Percentiles rank a stretch among this genome's conserved stretches.
Evolutionary conservation across 1,284 basidiomycete species (phyloP).

Genomic region (Fomitopsis palustris): DNA sequence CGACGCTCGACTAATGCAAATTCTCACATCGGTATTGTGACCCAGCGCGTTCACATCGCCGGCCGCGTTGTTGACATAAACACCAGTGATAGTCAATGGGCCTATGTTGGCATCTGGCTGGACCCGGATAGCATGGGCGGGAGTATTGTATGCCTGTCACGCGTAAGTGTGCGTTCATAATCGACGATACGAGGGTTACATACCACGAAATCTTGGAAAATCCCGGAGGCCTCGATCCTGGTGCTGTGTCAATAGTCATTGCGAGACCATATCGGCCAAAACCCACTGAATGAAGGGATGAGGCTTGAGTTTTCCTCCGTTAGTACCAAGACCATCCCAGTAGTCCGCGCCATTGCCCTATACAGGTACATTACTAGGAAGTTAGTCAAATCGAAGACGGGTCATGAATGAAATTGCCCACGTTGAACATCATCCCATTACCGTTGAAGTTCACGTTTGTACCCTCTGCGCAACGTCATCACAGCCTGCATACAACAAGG

Average conservation of each 20-base stretch:
- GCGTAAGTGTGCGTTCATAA: not conserved
- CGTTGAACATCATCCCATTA: slow-evolving; percentile 4
- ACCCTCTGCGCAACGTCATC: not conserved
- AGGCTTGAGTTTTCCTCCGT: slow-evolving; percentile 3
- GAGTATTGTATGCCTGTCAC: slow-evolving; percentile 3
- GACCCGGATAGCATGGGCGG: slow-evolving; percentile 4
- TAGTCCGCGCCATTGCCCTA: slow-evolving; percentile 9
- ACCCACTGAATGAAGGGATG: slow-evolving; percentile 5
- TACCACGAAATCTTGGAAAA: slow-evolving; percentile 6
- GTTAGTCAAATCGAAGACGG: not conserved
- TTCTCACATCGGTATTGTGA: slow-evolving; percentile 6
- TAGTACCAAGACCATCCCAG: slow-evolving; percentile 7
- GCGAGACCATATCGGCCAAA: not conserved
- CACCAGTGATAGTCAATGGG: not conserved
- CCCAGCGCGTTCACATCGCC: slow-evolving; percentile 4
- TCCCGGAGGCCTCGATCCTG: slow-evolving; percentile 6
- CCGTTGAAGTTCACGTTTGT: slow-evolving; percentile 5
- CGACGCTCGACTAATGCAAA: not conserved
- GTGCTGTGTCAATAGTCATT: too few species aligned
- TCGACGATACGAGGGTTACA: not conserved
- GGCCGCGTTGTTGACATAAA: slow-evolving; percentile 4
- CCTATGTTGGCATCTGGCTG: not conserved
- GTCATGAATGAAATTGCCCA: not conserved
- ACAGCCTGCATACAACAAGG: too few species aligned
- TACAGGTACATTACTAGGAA: not conserved